These are phyloP conservation scores for Pseudovirgaria hyperparasitica DNA, from an alignment of 2,329 filamentous ascomycete genomes.

Conservation along the genomic window DNA sequence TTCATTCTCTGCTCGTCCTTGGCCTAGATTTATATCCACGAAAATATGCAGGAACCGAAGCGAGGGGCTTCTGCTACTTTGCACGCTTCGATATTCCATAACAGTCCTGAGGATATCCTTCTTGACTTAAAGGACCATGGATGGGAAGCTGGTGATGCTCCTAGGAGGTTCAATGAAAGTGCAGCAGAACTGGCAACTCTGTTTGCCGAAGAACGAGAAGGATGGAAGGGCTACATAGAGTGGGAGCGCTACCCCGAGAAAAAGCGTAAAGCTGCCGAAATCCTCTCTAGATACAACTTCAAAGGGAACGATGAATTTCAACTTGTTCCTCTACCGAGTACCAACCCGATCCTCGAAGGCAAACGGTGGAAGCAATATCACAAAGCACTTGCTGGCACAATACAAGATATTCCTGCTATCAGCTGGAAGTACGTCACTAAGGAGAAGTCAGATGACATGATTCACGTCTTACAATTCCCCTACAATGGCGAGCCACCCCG, in stretches of 20 bases:
- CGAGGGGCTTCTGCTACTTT: too few relatives aligned
- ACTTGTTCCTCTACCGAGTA: conserved; percentile 26
- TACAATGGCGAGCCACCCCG: conserved; percentile 35
- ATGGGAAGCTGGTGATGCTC: too few relatives aligned
- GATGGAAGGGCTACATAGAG: conserved; percentile 48
- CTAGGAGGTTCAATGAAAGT: too few relatives aligned
- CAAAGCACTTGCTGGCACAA: conserved; percentile 26
- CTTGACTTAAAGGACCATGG: too few relatives aligned
- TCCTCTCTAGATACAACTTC: conserved; percentile 41
- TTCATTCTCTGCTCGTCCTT: too few relatives aligned
- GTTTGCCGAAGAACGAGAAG: conserved; percentile 32
- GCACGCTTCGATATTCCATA: too few relatives aligned
- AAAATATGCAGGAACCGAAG: too few relatives aligned
- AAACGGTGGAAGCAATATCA: conserved; percentile 35
- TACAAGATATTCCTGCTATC: conserved; percentile 39
- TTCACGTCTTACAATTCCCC: conserved; percentile 34
- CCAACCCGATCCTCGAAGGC: conserved; percentile 32
- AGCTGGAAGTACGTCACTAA: conserved; percentile 33
- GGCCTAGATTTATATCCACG: too few relatives aligned
- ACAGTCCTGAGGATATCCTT: too few relatives aligned
- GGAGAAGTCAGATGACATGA: conserved; percentile 34
- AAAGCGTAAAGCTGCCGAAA: conserved; percentile 44
- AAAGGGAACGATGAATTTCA: conserved; percentile 31
- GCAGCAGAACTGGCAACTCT: too few relatives aligned
- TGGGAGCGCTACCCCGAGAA: conserved; percentile 61